phyloP scores from a whole-genome alignment of 2,329 filamentous ascomycete species.

The Fusarium algeriense region DNA sequence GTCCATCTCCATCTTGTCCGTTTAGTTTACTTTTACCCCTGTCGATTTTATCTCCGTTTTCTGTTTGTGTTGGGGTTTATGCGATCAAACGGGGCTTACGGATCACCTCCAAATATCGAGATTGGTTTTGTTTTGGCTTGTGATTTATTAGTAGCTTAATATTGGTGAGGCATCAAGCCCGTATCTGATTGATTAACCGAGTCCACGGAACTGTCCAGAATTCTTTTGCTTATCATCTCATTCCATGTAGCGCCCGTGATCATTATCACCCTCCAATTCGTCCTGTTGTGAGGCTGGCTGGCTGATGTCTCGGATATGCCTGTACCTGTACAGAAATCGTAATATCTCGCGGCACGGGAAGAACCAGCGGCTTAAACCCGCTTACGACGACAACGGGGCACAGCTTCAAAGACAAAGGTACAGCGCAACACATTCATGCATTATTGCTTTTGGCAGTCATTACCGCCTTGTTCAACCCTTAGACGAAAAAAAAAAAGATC shows the following conservation, averaged over 20 bases:
- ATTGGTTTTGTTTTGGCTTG: conserved; percentile 10
- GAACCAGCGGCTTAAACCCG: conserved; percentile 16
- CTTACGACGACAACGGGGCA: conserved; percentile 34
- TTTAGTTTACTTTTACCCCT: conserved; percentile 35
- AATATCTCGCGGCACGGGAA: conserved; percentile 27
- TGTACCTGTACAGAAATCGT: not conserved
- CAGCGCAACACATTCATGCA: conserved; percentile 16
- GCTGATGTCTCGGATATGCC: conserved; percentile 43
- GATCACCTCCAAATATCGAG: not conserved
- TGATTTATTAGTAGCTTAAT: conserved; percentile 4
- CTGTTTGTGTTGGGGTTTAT: conserved; percentile 11
- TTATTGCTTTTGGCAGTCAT: not conserved
- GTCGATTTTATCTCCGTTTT: conserved; percentile 34
- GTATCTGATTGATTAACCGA: conserved; percentile 20
- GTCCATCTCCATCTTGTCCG: conserved; percentile 24
- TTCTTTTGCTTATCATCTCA: not conserved
- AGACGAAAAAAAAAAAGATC: conserved; percentile 1
- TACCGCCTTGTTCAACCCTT: conserved; percentile 16
- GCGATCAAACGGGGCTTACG: conserved; percentile 37
- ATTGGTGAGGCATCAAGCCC: not conserved
- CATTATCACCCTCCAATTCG: conserved; percentile 12
- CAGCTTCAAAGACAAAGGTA: conserved; percentile 17
- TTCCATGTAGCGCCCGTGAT: conserved; percentile 17
- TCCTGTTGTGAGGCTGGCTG: conserved; percentile 21
- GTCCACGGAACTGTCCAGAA: not conserved